Conservation (phyloP, 2,329 filamentous ascomycete species). For the Fusarium sp. region DNA sequence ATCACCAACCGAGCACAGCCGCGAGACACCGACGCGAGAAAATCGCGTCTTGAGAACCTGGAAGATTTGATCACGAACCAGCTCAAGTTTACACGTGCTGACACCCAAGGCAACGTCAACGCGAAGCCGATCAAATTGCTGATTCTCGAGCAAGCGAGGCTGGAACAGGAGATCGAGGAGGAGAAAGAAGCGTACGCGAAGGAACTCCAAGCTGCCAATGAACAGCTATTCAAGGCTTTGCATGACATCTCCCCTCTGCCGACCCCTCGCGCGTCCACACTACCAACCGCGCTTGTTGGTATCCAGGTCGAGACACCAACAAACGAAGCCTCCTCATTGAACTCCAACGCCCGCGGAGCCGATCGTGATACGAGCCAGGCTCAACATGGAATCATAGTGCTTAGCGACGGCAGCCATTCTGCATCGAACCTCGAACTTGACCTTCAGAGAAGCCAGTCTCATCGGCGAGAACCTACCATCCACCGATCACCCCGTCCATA, state of each 20-base stretch:
- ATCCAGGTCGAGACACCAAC: neutral
- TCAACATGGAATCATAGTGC: neutral
- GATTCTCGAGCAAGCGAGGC: neutral
- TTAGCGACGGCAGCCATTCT: neutral
- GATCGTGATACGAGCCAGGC: too few species aligned
- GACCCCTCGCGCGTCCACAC: neutral
- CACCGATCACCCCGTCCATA: neutral
- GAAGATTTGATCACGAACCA: neutral
- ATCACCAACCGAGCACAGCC: neutral
- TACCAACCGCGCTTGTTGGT: neutral
- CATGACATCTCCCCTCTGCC: neutral
- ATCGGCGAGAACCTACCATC: neutral
- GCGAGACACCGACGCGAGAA: neutral
- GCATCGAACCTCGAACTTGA: neutral
- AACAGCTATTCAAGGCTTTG: neutral
- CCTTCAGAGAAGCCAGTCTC: neutral
- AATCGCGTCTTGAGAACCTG: neutral
- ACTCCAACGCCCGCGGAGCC: neutral
- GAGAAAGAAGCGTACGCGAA: neutral
- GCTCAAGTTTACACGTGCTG: neutral
- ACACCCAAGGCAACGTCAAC: constrained; percentile 3
- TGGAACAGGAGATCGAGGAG: neutral
- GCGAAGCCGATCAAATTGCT: neutral
- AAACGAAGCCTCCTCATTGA: neutral
- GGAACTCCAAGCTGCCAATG: neutral